These are phyloP conservation scores for Houttuynia cordata DNA, from an alignment of 164 flowering plant species.

Conservation along the genomic window DNA sequence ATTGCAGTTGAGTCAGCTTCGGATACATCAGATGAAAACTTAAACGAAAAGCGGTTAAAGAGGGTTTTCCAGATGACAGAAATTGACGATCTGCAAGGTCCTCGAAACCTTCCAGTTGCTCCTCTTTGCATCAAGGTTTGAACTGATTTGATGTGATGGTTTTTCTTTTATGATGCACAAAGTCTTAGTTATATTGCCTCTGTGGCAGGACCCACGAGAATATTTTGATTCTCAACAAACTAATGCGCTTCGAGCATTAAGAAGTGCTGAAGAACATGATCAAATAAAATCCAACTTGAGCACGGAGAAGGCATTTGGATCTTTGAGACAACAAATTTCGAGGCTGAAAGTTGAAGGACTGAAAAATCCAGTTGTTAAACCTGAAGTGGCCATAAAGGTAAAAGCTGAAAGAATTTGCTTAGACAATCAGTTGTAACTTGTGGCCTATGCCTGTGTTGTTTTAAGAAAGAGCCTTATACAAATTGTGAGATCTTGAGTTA, in stretches of 20 bases:
- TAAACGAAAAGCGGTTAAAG: constrained; percentile 31
- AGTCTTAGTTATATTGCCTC: not conserved
- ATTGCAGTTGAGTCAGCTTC: constrained; percentile 43
- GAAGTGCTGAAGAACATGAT: constrained; percentile 33
- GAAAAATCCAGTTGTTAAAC: constrained; percentile 44
- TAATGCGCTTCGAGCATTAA: constrained; percentile 61
- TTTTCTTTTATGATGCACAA: not conserved
- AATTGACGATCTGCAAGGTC: constrained; percentile 88
- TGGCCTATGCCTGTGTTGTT: too few relatives aligned
- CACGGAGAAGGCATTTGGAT: constrained; percentile 54
- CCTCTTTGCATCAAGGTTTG: constrained; percentile 82
- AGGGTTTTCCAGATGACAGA: constrained; percentile 49
- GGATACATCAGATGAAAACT: constrained; percentile 33
- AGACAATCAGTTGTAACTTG: too few relatives aligned
- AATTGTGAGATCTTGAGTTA: too few relatives aligned
- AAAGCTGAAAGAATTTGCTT: not conserved
- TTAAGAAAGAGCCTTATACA: too few relatives aligned
- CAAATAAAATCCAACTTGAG: constrained; percentile 36
- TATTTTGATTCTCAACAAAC: constrained; percentile 97
- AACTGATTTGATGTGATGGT: constrained; percentile 5
- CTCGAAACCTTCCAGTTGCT: constrained; percentile 61
- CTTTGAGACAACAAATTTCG: constrained; percentile 43
- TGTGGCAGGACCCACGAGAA: constrained; percentile 83
- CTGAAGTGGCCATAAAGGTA: constrained; percentile 74
- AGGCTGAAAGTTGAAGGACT: constrained; percentile 50